Evolutionary conservation across 2,329 filamentous ascomycete genomes (phyloP).

Genomic region (Alternaria brassicae): DNA sequence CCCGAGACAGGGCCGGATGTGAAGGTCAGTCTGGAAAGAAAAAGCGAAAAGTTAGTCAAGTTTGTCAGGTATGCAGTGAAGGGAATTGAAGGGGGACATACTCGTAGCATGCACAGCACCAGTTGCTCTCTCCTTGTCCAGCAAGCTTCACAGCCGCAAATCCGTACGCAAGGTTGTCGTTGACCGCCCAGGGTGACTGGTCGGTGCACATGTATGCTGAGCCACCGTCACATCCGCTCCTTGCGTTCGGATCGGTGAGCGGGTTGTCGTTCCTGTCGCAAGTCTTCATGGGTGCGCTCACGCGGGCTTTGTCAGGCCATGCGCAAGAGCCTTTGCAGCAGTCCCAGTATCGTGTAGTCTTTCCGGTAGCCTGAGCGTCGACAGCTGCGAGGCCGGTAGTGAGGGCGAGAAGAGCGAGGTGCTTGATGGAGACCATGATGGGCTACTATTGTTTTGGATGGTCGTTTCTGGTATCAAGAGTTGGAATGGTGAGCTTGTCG

Average conservation of each 20-base stretch:
- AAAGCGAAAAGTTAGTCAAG: conserved; percentile 3
- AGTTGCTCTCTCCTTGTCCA: conserved; percentile 61
- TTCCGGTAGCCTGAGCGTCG: conserved; percentile 39
- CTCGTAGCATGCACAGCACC: conserved; percentile 73
- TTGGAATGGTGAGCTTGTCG: neutral
- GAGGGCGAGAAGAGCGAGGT: conserved; percentile 37
- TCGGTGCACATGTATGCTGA: conserved; percentile 65
- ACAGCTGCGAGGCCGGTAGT: conserved; percentile 35
- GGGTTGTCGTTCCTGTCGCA: conserved; percentile 65
- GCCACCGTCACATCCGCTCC: conserved; percentile 62
- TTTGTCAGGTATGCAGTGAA: neutral
- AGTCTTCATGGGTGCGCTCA: conserved; percentile 60
- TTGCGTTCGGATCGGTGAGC: conserved; percentile 59
- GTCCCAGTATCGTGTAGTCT: conserved; percentile 57
- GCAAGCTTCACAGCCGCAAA: conserved; percentile 68
- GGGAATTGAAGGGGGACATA: conserved; percentile 16
- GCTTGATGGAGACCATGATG: conserved; percentile 40
- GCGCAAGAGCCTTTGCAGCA: conserved; percentile 75
- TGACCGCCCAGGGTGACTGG: conserved; percentile 68
- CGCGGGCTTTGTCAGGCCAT: conserved; percentile 64
- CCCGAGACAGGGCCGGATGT: conserved; percentile 63
- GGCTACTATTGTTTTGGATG: neutral
- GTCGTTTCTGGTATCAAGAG: neutral
- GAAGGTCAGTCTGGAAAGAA: conserved; percentile 58
- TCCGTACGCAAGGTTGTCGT: conserved; percentile 66